These are phyloP conservation scores for Lagenidium giganteum DNA, from an alignment of 352 stramenopile species.

Conservation along the genomic window DNA sequence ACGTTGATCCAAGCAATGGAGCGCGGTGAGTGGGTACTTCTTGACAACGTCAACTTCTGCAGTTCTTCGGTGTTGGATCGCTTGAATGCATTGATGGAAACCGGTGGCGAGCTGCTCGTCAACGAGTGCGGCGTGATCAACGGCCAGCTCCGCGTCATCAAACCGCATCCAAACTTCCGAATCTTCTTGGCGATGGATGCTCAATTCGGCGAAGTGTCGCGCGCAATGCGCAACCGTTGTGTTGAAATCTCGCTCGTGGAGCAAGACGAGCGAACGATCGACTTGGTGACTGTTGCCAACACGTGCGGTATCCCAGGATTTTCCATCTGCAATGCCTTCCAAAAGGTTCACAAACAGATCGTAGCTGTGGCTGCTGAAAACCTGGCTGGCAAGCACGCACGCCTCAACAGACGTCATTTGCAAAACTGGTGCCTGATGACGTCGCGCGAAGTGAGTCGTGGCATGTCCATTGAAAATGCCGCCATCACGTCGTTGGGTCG, in stretches of 20 bases:
- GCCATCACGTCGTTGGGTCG: constrained; percentile 39
- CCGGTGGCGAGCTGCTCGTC: constrained; percentile 93
- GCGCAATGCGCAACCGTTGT: constrained; percentile 99
- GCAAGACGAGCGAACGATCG: constrained; percentile 43
- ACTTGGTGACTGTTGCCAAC: constrained; percentile 56
- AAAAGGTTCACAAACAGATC: constrained; percentile 48
- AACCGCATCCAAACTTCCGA: constrained; percentile 95
- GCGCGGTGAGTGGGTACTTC: constrained; percentile 94
- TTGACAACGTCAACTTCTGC: constrained; percentile 99
- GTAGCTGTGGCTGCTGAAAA: constrained; percentile 22
- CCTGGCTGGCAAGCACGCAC: constrained; percentile 18
- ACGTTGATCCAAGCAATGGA: constrained; percentile 95
- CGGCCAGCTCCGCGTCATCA: constrained; percentile 87
- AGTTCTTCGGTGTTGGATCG: constrained; percentile 98
- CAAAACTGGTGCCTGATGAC: constrained; percentile 73
- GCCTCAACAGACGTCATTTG: constrained; percentile 66
- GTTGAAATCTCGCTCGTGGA: constrained; percentile 89
- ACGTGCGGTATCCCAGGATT: constrained; percentile 61
- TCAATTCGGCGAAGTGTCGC: constrained; percentile 93
- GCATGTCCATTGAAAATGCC: constrained; percentile 8
- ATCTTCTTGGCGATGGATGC: constrained; percentile 98
- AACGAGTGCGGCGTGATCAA: constrained; percentile 95
- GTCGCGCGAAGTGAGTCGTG: constrained; percentile 54
- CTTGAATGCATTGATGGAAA: constrained; percentile 98
- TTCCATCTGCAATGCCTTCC: constrained; percentile 55